Evolutionary conservation across 441 rosid species (phyloP).

Genomic region (Croton setiger): DNA sequence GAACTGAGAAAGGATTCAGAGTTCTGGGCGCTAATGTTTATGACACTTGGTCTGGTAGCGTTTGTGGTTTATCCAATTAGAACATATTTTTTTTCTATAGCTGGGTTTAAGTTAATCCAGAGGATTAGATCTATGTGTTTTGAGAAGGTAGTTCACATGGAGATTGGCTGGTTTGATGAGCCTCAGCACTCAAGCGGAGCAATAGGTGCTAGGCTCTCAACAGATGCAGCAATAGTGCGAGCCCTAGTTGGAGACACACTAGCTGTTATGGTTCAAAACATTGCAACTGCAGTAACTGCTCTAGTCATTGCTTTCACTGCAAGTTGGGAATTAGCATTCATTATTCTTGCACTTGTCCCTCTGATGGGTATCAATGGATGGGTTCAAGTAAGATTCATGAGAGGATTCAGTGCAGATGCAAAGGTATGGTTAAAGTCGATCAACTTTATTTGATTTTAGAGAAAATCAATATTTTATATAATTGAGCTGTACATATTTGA

Average conservation of each 20-base stretch:
- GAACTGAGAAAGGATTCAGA: conserved; percentile 28
- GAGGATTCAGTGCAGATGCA: conserved; percentile 74
- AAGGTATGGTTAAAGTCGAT: conserved; percentile 38
- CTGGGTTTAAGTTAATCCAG: conserved; percentile 58
- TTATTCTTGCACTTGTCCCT: conserved; percentile 61
- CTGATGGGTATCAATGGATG: conserved; percentile 53
- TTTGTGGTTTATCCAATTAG: conserved; percentile 36
- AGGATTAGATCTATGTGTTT: conserved; percentile 63
- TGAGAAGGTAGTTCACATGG: conserved; percentile 79
- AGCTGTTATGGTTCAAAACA: conserved; percentile 55
- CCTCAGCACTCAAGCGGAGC: conserved; percentile 75
- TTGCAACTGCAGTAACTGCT: conserved; percentile 52
- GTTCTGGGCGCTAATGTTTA: conserved; percentile 59
- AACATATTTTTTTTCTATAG: conserved; percentile 57
- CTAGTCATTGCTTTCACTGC: conserved; percentile 66
- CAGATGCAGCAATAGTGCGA: conserved; percentile 66
- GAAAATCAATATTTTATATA: background rate
- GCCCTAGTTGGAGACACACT: conserved; percentile 70
- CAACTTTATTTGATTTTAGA: background rate
- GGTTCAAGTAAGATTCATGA: conserved; percentile 56
- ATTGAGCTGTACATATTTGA: background rate
- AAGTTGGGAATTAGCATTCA: conserved; percentile 70
- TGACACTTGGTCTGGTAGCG: conserved; percentile 47
- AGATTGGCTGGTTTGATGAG: conserved; percentile 82
- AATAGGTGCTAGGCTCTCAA: conserved; percentile 76